Conservation (phyloP, 1,284 basidiomycete genomes). For the Filobasidium uniguttulatum region DNA sequence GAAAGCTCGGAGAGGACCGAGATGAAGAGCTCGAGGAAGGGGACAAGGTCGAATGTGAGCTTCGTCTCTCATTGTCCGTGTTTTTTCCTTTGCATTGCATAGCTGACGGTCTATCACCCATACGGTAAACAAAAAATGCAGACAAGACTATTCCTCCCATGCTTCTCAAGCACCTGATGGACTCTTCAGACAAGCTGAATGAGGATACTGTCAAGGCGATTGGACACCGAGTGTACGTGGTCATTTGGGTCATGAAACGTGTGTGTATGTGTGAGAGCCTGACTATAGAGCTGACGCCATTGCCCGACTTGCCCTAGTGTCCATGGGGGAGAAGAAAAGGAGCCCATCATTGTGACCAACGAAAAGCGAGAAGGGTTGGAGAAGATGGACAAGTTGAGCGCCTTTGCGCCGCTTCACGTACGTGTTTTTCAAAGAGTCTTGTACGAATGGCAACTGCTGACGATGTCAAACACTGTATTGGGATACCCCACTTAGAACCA, state of each 20-base stretch:
- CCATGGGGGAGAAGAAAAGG: constrained; percentile 61
- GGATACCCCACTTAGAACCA: constrained; percentile 35
- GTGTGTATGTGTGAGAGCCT: too few relatives aligned
- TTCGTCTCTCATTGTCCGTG: background rate
- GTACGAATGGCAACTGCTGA: too few relatives aligned
- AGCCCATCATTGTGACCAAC: constrained; percentile 51
- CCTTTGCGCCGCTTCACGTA: constrained; percentile 63
- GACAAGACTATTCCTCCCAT: constrained; percentile 30
- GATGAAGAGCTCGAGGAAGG: constrained; percentile 27
- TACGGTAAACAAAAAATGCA: constrained; percentile 6
- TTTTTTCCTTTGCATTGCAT: background rate
- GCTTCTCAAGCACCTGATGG: constrained; percentile 27
- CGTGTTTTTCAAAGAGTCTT: background rate
- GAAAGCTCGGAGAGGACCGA: constrained; percentile 19
- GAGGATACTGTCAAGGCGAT: constrained; percentile 33
- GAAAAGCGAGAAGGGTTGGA: constrained; percentile 45
- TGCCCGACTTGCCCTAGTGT: constrained; percentile 52
- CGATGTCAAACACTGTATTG: background rate
- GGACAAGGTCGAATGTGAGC: constrained; percentile 28
- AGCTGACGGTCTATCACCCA: background rate
- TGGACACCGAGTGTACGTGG: constrained; percentile 33
- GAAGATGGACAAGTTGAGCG: constrained; percentile 58
- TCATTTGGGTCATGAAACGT: too few relatives aligned
- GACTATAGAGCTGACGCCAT: too few relatives aligned
- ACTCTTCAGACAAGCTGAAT: constrained; percentile 20